A percentile compares a stretch with the other conserved stretches of the same genome.
Evolutionary conservation across 1,284 basidiomycete genomes (phyloP).

Genomic region (Erythrobasidium hasegawianum): DNA sequence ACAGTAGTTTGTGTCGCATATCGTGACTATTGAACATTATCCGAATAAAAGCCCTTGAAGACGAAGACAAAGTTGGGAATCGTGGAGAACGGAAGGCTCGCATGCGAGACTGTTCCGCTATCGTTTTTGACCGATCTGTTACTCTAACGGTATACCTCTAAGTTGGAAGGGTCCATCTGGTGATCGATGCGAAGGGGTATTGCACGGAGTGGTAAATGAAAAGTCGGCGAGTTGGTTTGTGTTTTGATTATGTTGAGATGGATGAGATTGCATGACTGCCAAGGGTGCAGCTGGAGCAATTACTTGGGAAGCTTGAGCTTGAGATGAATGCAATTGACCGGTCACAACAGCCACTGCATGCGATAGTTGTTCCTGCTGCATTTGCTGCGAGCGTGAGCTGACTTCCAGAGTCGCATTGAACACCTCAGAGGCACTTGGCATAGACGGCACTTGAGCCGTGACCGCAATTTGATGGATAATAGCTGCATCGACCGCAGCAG

Average conservation of each 20-base stretch:
- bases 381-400: constrained; percentile 28
- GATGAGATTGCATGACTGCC: constrained; percentile 3
- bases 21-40: no score
- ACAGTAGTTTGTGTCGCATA: no score
- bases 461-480: constrained; percentile 23
- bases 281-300: not conserved
- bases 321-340: not conserved
- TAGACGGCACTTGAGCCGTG: constrained; percentile 6
- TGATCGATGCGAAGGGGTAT: constrained; percentile 19
- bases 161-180: constrained; percentile 20
- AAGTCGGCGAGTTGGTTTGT: constrained; percentile 26
- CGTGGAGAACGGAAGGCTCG: no score
- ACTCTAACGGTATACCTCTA: not conserved
- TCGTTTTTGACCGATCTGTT: no score
- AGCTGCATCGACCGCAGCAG: constrained; percentile 22
- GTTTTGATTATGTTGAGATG: constrained; percentile 14
- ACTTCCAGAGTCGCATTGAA: constrained; percentile 34
- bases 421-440: constrained; percentile 25
- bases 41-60: no score
- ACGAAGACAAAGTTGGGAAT: no score
- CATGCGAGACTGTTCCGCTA: no score
- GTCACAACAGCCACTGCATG: constrained; percentile 28
- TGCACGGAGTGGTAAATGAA: constrained; percentile 27
- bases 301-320: not conserved
- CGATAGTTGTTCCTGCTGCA: constrained; percentile 29